A percentile compares a stretch with the other conserved stretches of the same genome.
phyloP scores from a whole-genome alignment of 495 filamentous ascomycete species.

The Talaromyces nanjingensis region DNA sequence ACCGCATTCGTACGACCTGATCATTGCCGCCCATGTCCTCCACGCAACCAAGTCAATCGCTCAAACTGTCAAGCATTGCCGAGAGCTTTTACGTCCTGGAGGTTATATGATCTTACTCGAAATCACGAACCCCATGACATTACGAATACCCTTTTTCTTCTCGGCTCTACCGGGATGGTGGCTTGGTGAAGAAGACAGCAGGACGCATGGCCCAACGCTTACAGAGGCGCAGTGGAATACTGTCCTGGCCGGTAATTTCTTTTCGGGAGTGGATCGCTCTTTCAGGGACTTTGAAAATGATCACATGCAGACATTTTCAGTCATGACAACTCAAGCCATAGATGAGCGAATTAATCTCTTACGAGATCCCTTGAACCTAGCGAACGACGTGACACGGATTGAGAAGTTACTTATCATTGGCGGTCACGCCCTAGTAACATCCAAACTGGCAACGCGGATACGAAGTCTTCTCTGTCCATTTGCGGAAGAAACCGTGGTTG shows the following conservation, averaged over 20 bases:
- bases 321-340: conserved; percentile 39
- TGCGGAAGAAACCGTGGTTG: conserved; percentile 11
- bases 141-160: conserved; percentile 24
- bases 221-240: conserved; percentile 28
- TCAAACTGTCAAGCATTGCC: neutral
- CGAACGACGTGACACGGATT: conserved; percentile 8
- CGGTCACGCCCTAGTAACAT: conserved; percentile 12
- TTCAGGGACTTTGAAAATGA: conserved; percentile 15
- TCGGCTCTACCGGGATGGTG: conserved; percentile 46
- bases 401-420: conserved; percentile 23
- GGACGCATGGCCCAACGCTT: conserved; percentile 28
- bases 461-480: conserved; percentile 13
- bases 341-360: conserved; percentile 28
- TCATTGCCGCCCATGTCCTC: conserved; percentile 17
- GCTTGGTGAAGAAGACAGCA: conserved; percentile 38
- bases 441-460: conserved; percentile 12
- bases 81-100: conserved; percentile 43
- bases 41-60: conserved; percentile 7
- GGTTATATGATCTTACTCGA: conserved; percentile 45
- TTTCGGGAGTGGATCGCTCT: conserved; percentile 38
- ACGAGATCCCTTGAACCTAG: conserved; percentile 17
- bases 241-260: conserved; percentile 30
- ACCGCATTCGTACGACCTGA: conserved; percentile 39
- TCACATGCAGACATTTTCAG: conserved; percentile 24
- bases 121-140: conserved; percentile 19